Evolutionary conservation across 1,284 basidiomycete species (phyloP).

Genomic region (Phellopilus nigrolimitatus): DNA sequence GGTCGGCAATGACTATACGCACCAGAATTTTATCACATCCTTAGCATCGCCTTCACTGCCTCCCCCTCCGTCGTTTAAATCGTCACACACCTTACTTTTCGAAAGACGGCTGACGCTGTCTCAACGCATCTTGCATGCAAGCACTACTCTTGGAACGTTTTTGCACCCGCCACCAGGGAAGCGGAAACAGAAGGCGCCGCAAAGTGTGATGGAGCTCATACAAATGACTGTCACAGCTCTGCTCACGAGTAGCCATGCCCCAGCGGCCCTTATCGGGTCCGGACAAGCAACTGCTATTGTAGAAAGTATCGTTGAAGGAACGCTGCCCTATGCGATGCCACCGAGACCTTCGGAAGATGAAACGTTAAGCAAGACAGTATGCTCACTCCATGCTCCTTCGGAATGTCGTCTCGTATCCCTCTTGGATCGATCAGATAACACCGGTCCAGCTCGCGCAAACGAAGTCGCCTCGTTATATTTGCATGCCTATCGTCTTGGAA

Average conservation of each 20-base stretch:
- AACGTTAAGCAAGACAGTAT: constrained; percentile 50
- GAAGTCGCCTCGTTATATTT: constrained; percentile 41
- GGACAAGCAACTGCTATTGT: constrained; percentile 62
- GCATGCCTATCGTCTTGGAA: constrained; percentile 57
- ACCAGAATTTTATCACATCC: constrained; percentile 34
- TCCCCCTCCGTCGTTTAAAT: constrained; percentile 22
- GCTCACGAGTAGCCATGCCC: constrained; percentile 38
- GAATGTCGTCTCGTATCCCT: constrained; percentile 11
- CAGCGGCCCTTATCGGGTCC: constrained; percentile 41
- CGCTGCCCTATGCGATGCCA: constrained; percentile 66
- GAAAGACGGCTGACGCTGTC: constrained; percentile 48
- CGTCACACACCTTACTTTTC: constrained; percentile 63
- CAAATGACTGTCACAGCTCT: constrained; percentile 57
- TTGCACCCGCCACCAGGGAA: constrained; percentile 39
- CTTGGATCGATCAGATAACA: constrained; percentile 11
- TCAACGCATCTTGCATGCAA: constrained; percentile 57
- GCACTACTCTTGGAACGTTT: constrained; percentile 49
- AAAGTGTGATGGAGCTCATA: constrained; percentile 71
- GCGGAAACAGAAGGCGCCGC: constrained; percentile 45
- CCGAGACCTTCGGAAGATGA: constrained; percentile 54
- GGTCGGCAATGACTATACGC: constrained; percentile 82
- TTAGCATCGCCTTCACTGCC: constrained; percentile 1
- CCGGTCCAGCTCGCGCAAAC: constrained; percentile 28
- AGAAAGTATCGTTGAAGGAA: constrained; percentile 65
- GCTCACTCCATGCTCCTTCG: constrained; percentile 11